A percentile compares a stretch with the other conserved stretches of the same genome.
These are phyloP conservation scores for Eimeria falciformis DNA, from an alignment of 169 alveolate genomes.

Conservation along the genomic window DNA sequence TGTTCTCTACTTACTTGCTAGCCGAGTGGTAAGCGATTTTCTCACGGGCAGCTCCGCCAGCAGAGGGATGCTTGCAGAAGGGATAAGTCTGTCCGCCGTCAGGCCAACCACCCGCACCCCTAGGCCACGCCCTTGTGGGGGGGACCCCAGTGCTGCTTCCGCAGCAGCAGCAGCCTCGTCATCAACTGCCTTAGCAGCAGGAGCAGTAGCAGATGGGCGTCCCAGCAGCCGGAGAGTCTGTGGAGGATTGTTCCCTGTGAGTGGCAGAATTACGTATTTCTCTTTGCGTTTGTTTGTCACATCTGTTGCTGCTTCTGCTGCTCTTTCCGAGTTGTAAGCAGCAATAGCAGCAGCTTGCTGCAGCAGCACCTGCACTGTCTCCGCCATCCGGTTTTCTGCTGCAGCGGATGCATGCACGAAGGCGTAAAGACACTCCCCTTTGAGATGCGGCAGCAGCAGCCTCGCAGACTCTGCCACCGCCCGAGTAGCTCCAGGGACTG, in stretches of 20 bases:
- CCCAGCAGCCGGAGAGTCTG: background rate
- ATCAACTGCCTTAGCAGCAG: slow-evolving; percentile 6
- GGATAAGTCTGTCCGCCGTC: slow-evolving; percentile 9
- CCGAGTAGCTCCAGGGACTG: background rate
- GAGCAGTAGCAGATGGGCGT: slow-evolving; percentile 12
- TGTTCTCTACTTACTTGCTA: background rate
- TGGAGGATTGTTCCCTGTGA: background rate
- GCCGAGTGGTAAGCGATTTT: background rate
- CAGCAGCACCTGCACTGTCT: slow-evolving; percentile 59
- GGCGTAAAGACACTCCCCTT: slow-evolving; percentile 38
- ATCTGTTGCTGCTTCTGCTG: slow-evolving; percentile 21
- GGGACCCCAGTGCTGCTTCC: background rate
- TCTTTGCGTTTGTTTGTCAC: background rate
- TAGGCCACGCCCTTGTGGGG: background rate
- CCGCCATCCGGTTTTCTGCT: slow-evolving; percentile 36
- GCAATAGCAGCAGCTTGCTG: slow-evolving; percentile 58
- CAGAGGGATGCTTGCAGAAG: background rate
- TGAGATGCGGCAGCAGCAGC: slow-evolving; percentile 35
- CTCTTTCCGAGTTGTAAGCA: slow-evolving; percentile 40
- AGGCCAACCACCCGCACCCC: background rate
- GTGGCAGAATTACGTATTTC: background rate
- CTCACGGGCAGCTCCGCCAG: background rate
- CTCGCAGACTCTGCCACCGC: background rate
- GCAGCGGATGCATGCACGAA: slow-evolving; percentile 61
- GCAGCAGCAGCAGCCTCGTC: slow-evolving; percentile 27